Base-by-base conservation (phyloP, 2,329 filamentous ascomycete genomes). In the Alternaria conjuncta region DNA sequence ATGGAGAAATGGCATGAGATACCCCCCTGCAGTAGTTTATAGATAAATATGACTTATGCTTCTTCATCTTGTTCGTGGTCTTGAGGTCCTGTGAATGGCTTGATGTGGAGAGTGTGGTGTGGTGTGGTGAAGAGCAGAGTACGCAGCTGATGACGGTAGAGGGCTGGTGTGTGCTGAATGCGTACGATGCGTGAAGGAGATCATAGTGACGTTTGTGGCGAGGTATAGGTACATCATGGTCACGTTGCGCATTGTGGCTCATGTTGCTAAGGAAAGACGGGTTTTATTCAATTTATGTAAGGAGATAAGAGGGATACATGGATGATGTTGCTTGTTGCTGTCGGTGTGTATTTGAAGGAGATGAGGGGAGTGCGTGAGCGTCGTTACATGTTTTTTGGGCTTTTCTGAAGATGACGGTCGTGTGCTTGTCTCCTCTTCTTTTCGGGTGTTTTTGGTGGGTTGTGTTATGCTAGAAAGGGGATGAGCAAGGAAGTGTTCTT, bases 101-200 rank as follows among this genome's bases (percentile, higher is more conserved):
- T 9, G 32, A n/a, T 9, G 32, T 36, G 3, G 4, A 36, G 12
- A 4, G 5, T 6, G 2, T 6, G 11, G 11, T 30, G 28, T 12
- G 28, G 11, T 12, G 28, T 1, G 6, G 28, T 6, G 28, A 12
- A 13, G 28, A 30, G 25, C 25, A 26, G 25, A 9, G 10, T 9
- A 9, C 11, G 26, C 4, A 11, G 5, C 26, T 4, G 11, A 3
- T 28, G 10, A 15, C 30, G 13, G 13, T n/a, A n/a, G 15, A n/a
- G 32, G 1, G 32, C 7, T n/a, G 0, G 32, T 0, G 15, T n/a
- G 1, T n/a, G 1, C 8, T 36, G 13, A 0, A 36, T 36, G 32
- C 32, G 30, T n/a, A 15, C 28, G 30, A 13, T 30, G 28, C 6
- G 28, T 13, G 28, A 13, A 5, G 5, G 5, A 6, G 12, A 6